phyloP scores from a whole-genome alignment of 331 rosid species.

The Pyracantha coccinea region DNA sequence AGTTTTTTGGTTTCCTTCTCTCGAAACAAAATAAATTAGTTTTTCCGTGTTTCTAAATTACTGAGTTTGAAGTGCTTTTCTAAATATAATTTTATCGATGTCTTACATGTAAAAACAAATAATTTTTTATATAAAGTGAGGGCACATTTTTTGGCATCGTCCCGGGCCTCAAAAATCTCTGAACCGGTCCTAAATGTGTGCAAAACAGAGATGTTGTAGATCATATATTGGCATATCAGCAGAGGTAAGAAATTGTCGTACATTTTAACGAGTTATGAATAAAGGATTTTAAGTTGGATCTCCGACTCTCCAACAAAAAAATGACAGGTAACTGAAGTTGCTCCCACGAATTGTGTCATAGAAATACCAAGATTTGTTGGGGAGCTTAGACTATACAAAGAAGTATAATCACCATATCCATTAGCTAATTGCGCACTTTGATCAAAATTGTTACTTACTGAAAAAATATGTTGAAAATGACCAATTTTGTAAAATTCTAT shows the following conservation, averaged over 20 bases:
- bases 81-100: too few relatives aligned
- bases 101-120: too few relatives aligned
- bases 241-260: constrained; percentile 38
- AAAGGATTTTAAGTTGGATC: not conserved
- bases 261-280: not conserved
- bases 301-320: constrained; percentile 2
- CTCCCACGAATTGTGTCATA: constrained; percentile 70
- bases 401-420: constrained; percentile 29
- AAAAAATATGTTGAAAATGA: constrained; percentile 15
- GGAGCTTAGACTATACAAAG: constrained; percentile 38
- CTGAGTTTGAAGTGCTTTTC: too few relatives aligned
- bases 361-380: constrained; percentile 66
- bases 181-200: too few relatives aligned
- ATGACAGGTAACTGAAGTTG: constrained; percentile 67
- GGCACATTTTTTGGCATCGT: too few relatives aligned
- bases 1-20: too few relatives aligned
- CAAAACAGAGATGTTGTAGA: constrained; percentile 46
- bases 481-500: constrained; percentile 64
- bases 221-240: constrained; percentile 54
- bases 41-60: too few relatives aligned
- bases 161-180: too few relatives aligned
- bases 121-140: too few relatives aligned
- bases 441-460: not conserved
- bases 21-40: too few relatives aligned
- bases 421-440: not conserved